Percentiles rank a stretch among this genome's conserved stretches.
These are phyloP conservation scores for Galerina sulciceps DNA, from an alignment of 768 basidiomycete genomes.

Conservation along the genomic window DNA sequence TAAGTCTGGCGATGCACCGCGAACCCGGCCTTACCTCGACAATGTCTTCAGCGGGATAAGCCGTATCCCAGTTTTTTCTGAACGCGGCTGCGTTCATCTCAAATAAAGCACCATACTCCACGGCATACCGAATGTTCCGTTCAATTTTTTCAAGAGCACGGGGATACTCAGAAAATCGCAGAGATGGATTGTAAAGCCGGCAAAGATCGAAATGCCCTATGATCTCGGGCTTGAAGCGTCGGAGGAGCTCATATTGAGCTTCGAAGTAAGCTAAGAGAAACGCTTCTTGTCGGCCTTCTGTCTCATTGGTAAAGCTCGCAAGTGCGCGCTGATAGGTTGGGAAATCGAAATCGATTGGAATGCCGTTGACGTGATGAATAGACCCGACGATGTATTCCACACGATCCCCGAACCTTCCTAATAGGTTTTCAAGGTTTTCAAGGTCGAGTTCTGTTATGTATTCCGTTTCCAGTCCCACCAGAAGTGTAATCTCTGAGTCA, in stretches of 20 bases:
- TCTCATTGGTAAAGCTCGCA: constrained; percentile 36
- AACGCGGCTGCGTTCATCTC: constrained; percentile 94
- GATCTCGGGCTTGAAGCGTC: constrained; percentile 79
- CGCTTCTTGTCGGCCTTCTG: constrained; percentile 38
- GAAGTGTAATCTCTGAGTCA: constrained; percentile 66
- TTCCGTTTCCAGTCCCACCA: constrained; percentile 94
- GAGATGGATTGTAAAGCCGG: constrained; percentile 75
- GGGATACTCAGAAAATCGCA: constrained; percentile 60
- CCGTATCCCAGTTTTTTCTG: constrained; percentile 84
- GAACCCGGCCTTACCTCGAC: constrained; percentile 53
- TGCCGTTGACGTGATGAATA: constrained; percentile 85
- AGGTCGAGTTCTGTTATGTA: constrained; percentile 76
- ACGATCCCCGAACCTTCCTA: constrained; percentile 47
- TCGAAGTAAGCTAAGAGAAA: constrained; percentile 83
- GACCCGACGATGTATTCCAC: constrained; percentile 94
- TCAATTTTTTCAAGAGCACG: constrained; percentile 66
- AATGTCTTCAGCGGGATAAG: constrained; percentile 85
- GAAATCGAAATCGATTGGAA: constrained; percentile 92
- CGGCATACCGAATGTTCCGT: constrained; percentile 75
- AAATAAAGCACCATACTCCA: constrained; percentile 87
- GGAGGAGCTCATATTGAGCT: constrained; percentile 74
- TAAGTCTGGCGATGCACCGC: neutral
- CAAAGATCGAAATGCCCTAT: constrained; percentile 95
- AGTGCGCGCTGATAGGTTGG: constrained; percentile 70
- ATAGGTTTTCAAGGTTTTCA: constrained; percentile 53